Conservation (phyloP, 768 basidiomycete genomes). For the Gyrodon lividus region DNA sequence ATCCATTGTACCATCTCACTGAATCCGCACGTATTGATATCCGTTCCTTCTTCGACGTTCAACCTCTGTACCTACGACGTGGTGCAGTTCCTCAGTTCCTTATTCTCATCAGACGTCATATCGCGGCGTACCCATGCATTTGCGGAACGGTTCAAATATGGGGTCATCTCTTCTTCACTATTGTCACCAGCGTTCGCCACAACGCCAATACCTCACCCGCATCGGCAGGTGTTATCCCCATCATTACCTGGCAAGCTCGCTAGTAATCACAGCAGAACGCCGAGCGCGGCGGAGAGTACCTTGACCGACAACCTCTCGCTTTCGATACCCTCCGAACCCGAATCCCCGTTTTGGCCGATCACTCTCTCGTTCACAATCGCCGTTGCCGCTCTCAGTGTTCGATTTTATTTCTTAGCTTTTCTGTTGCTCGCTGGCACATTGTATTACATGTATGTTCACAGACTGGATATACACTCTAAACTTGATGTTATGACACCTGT, state of each 20-base stretch:
- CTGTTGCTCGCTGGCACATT: conserved; percentile 38
- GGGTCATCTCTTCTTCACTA: conserved; percentile 75
- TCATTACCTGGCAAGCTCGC: conserved; percentile 48
- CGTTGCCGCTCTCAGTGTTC: conserved; percentile 42
- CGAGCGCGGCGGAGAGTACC: conserved; percentile 36
- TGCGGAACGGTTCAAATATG: conserved; percentile 81
- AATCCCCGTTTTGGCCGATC: conserved; percentile 36
- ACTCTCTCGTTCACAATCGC: conserved; percentile 39
- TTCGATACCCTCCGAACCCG: conserved; percentile 34
- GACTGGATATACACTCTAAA: conserved; percentile 30
- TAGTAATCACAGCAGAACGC: conserved; percentile 38
- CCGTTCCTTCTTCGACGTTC: conserved; percentile 3
- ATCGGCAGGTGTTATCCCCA: conserved; percentile 34
- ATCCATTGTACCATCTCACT: conserved; percentile 15
- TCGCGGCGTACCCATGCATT: conserved; percentile 48
- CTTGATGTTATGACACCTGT: conserved; percentile 55
- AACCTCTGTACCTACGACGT: conserved; percentile 7
- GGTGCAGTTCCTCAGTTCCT: conserved; percentile 37
- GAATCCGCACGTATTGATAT: conserved; percentile 2
- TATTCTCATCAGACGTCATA: conserved; percentile 35
- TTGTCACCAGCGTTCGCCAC: conserved; percentile 57
- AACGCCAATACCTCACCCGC: conserved; percentile 31
- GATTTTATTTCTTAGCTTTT: conserved; percentile 42
- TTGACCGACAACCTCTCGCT: conserved; percentile 23
- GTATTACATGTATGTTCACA: conserved; percentile 41